A percentile compares a stretch with the other conserved stretches of the same genome.
These are phyloP conservation scores for Mycena pura DNA, from an alignment of 768 basidiomycete species.

Conservation along the genomic window DNA sequence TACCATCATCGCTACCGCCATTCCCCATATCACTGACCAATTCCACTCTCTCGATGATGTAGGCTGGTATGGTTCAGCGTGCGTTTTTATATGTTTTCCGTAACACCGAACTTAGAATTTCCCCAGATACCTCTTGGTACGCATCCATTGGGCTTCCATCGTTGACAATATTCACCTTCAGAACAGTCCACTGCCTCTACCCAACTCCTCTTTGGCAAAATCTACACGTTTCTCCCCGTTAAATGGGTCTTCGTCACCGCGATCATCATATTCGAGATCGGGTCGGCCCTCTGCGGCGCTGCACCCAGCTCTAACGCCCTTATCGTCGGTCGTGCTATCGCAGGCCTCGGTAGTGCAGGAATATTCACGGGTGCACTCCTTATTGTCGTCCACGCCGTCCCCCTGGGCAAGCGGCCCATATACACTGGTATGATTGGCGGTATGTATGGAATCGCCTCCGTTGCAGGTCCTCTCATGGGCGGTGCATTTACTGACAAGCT, in stretches of 20 bases:
- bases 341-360: slow-evolving; percentile 53
- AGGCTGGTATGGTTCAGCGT: slow-evolving; percentile 9
- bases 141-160: neutral
- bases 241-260: slow-evolving; percentile 26
- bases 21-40: slow-evolving; percentile 34
- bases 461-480: slow-evolving; percentile 38
- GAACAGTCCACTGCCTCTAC: neutral
- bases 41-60: too few relatives aligned
- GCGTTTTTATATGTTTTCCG: neutral
- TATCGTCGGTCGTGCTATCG: slow-evolving; percentile 52
- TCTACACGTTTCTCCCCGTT: slow-evolving; percentile 31
- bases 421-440: slow-evolving; percentile 49
- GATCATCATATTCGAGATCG: slow-evolving; percentile 49
- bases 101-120: neutral
- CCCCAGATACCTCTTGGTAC: slow-evolving; percentile 3
- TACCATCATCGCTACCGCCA: slow-evolving; percentile 30
- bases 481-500: slow-evolving; percentile 39
- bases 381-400: slow-evolving; percentile 36
- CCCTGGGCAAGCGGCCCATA: slow-evolving; percentile 36
- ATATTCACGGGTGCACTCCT: slow-evolving; percentile 29
- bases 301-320: slow-evolving; percentile 35
- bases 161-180: neutral
- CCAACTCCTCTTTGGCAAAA: slow-evolving; percentile 23
- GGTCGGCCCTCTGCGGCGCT: slow-evolving; percentile 49
- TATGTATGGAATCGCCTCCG: slow-evolving; percentile 28